Percentiles rank a stretch among this genome's conserved stretches.
phyloP scores from a whole-genome alignment of 2,329 filamentous ascomycete species.

The Sporothrix brasiliensis region DNA sequence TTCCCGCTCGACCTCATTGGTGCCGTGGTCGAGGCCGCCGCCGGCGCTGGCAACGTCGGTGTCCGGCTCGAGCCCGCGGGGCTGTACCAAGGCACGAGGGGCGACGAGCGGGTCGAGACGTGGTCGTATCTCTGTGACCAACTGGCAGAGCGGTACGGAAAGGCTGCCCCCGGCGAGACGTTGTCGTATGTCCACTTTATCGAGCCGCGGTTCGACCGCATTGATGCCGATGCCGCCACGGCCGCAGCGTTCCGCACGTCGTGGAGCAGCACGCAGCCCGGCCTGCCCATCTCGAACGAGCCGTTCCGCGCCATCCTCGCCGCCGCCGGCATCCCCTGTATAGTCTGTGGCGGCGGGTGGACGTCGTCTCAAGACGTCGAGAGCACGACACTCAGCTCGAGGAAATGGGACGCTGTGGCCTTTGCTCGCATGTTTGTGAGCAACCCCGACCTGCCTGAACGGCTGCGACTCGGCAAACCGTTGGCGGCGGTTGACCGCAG shows the following conservation, averaged over 20 bases:
- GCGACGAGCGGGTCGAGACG: conserved; percentile 20
- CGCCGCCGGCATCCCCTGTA: conserved; percentile 6
- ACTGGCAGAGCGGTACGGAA: not conserved
- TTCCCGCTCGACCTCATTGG: conserved; percentile 56
- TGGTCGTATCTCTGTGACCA: conserved; percentile 9
- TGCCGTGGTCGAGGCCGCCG: conserved; percentile 45
- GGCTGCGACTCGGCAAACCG: conserved; percentile 14
- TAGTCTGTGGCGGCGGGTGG: conserved; percentile 24
- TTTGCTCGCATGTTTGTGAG: conserved; percentile 25
- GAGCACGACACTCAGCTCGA: not conserved
- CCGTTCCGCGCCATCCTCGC: conserved; percentile 19
- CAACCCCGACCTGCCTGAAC: conserved; percentile 22
- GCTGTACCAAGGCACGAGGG: conserved; percentile 11
- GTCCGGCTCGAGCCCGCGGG: conserved; percentile 12
- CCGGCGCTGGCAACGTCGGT: not conserved
- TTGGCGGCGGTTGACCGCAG: conserved; percentile 15
- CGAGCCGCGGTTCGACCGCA: conserved; percentile 24
- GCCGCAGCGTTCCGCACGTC: conserved; percentile 13
- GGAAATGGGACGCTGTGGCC: not conserved
- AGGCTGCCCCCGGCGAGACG: not conserved
- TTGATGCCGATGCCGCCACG: conserved; percentile 2
- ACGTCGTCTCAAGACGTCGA: not conserved
- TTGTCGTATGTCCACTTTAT: conserved; percentile 27
- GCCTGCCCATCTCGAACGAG: conserved; percentile 20
- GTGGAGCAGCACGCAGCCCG: conserved; percentile 1